Percentiles rank a stretch among this genome's conserved stretches.
Conservation (phyloP, 495 filamentous ascomycete species). For the Ascobolus immersus region DNA sequence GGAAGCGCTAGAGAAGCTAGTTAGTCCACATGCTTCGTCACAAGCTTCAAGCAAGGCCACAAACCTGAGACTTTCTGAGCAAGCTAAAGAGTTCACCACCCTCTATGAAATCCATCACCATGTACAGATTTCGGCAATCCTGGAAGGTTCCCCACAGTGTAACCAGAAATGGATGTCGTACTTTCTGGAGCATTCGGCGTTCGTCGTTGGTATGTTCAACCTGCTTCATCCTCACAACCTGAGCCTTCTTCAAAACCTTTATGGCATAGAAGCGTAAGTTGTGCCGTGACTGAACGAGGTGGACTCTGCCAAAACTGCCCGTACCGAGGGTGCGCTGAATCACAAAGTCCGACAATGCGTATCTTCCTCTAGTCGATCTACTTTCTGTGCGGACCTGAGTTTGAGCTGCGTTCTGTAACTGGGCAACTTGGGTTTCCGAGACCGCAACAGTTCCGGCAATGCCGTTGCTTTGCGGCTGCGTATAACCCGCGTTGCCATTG, state of each 20-base stretch:
- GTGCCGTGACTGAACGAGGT: conserved; percentile 86
- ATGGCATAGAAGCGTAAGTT: conserved; percentile 94
- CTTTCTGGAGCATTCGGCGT: conserved; percentile 74
- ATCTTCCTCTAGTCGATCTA: conserved; percentile 89
- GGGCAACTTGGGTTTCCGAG: too few relatives aligned
- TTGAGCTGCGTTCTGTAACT: conserved; percentile 5
- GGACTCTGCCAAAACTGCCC: conserved; percentile 87
- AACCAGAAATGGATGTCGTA: conserved; percentile 90
- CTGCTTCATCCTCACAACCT: conserved; percentile 99
- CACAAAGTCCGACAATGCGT: conserved; percentile 66
- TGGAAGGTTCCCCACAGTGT: conserved; percentile 97
- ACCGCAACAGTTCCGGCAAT: neutral
- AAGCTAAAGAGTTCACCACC: conserved; percentile 92
- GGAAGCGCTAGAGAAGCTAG: conserved; percentile 59
- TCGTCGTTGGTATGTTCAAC: conserved; percentile 98
- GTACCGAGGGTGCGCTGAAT: conserved; percentile 81
- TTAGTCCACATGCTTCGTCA: too few relatives aligned
- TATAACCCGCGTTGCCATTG: conserved; percentile 6
- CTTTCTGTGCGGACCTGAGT: conserved; percentile 18
- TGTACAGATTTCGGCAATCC: conserved; percentile 83
- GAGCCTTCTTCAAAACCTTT: conserved; percentile 92
- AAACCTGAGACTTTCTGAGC: conserved; percentile 83
- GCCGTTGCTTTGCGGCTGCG: conserved; percentile 6
- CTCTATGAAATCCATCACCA: conserved; percentile 99
- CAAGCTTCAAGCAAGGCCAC: conserved; percentile 9